Base-by-base conservation (phyloP, 179 eudicot species). In the Beta lomatogona region DNA sequence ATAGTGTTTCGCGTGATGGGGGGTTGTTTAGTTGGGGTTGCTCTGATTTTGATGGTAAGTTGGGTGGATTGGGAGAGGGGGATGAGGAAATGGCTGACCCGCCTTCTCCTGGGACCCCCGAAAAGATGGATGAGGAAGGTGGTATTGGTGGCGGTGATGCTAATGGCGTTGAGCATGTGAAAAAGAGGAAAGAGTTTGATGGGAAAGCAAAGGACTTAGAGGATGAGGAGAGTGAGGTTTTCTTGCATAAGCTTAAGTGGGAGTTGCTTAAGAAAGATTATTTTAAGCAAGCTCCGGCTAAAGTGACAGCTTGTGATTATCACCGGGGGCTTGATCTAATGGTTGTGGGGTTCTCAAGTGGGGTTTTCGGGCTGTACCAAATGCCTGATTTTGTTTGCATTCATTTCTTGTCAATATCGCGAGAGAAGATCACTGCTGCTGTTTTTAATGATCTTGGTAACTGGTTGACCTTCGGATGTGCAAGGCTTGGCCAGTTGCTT, bases 401-500 rank as follows among this genome's bases (percentile, higher is more conserved):
- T 76, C 98, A 94, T 66, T 87, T 91, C 89, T 82, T 96, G 83
- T 92, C 98, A 0, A 96, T 96, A 79, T 96, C 98, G 0, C 86
- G 98, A 25, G 94, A 91, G 87, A 93, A 94, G 88, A 96, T 96
- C 54, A 90, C 98, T 0, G 91, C 98, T n/a, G 97, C 93, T 71
- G 87, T 88, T 61, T 96, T 96, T 71, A 96, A 94, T 86, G 91
- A 87, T 80, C 89, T 89, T 60, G 99, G 99, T 69, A 96, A 94
- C 79, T 96, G 99, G 99, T 85, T 96, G 79, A 90, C 96, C 4
- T 94, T 96, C 16, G 99, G 99, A 53, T 96, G 98, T 87, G 94
- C 99, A 5, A 96, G 88, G 85, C 92, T 96, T 54, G 99, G 99
- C 73, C 99, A 96, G 86, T 83, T 94, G 87, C 98, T 96, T 71